Conservation (phyloP, 2,329 filamentous ascomycete genomes). For the Aspergillus candidus region DNA sequence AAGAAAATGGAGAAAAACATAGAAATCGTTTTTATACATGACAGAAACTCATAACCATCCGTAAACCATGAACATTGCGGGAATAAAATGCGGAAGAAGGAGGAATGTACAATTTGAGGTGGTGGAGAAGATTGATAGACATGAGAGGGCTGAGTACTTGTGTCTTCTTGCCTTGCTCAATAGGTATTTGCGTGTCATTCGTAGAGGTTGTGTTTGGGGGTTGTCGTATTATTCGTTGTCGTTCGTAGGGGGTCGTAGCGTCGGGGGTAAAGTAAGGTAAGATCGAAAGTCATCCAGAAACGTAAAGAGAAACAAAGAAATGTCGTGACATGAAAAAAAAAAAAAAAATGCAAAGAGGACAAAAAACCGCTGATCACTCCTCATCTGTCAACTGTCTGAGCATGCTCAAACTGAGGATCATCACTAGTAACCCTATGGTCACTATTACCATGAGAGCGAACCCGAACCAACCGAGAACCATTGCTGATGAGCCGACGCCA, state of each 20-base stretch:
- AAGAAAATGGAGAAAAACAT: not conserved
- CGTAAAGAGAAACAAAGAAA: not conserved
- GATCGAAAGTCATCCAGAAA: not conserved
- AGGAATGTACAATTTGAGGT: conserved; percentile 4
- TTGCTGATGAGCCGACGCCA: conserved; percentile 87
- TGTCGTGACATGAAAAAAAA: conserved; percentile 8
- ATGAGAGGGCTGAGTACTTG: no score
- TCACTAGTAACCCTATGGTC: conserved; percentile 87
- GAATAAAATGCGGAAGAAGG: not conserved
- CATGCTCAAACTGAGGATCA: conserved; percentile 89
- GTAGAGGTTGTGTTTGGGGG: no score
- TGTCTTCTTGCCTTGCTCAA: no score
- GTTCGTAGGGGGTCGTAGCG: no score
- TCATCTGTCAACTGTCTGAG: conserved; percentile 56
- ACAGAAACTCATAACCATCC: not conserved
- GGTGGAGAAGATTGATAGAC: no score
- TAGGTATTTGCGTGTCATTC: no score
- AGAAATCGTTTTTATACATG: conserved; percentile 12
- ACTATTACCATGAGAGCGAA: conserved; percentile 91
- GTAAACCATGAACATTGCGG: not conserved
- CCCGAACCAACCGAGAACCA: conserved; percentile 97
- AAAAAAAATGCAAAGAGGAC: conserved; percentile 5
- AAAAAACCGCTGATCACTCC: conserved; percentile 13
- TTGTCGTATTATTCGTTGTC: no score
- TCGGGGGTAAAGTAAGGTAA: not conserved